Evolutionary conservation across 805 yeast genomes (phyloP).

Genomic region (Brettanomyces nanus): DNA sequence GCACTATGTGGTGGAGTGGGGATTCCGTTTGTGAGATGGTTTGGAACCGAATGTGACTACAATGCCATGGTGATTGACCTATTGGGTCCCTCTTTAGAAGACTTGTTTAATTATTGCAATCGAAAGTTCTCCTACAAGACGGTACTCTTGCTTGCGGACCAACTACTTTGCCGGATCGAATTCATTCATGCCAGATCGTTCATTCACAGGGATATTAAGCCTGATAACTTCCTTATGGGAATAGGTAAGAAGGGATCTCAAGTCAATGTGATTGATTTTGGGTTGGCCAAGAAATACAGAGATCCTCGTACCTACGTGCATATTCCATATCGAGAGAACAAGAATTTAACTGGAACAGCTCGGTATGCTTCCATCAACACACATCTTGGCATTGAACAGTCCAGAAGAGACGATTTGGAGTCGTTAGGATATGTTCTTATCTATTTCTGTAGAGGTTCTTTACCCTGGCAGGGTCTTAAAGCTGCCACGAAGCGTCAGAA

Average conservation of each 20-base stretch:
- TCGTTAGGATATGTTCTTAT: constrained; percentile 89
- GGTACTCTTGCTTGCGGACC: constrained; percentile 87
- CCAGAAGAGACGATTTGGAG: constrained; percentile 94
- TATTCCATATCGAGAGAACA: constrained; percentile 93
- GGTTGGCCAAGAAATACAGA: constrained; percentile 86
- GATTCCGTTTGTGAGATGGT: constrained; percentile 94
- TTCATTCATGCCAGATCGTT: constrained; percentile 93
- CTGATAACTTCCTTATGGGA: constrained; percentile 81
- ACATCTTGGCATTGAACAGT: constrained; percentile 93
- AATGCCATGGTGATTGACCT: constrained; percentile 96
- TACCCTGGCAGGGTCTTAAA: constrained; percentile 98
- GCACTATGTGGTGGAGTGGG: constrained; percentile 96
- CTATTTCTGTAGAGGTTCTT: constrained; percentile 89
- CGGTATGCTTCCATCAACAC: constrained; percentile 94
- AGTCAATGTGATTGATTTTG: constrained; percentile 90
- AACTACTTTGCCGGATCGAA: constrained; percentile 87
- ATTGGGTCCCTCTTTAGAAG: constrained; percentile 92
- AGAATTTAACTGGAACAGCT: constrained; percentile 95
- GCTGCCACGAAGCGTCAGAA: constrained; percentile 96
- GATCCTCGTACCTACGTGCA: constrained; percentile 92
- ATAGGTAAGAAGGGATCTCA: constrained; percentile 92
- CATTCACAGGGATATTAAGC: constrained; percentile 77
- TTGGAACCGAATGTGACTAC: constrained; percentile 92
- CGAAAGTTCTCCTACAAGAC: constrained; percentile 91
- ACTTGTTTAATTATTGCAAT: constrained; percentile 91